Evolutionary conservation across 2,329 filamentous ascomycete species (phyloP).

Genomic region (Cadophora sp.): DNA sequence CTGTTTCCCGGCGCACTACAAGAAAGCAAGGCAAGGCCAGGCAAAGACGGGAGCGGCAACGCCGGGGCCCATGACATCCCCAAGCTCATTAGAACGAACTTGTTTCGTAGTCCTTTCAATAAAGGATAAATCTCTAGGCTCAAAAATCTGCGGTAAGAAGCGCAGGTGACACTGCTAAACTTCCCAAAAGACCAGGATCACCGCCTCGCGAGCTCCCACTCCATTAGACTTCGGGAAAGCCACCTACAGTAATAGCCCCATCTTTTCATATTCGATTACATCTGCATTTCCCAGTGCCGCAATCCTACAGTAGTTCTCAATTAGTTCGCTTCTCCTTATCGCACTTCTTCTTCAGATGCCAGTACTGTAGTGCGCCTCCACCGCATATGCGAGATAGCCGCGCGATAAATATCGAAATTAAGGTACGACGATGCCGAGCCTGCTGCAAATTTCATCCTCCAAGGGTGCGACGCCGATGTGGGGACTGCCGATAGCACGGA

Average conservation of each 20-base stretch:
- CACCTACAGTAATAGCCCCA: no score
- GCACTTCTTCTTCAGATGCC: background rate
- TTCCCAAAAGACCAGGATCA: background rate
- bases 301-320: background rate
- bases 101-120: no score
- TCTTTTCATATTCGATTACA: no score
- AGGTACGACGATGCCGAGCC: background rate
- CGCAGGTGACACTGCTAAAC: background rate
- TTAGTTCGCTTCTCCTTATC: background rate
- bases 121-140: no score
- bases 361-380: background rate
- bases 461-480: background rate
- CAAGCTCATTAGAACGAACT: no score
- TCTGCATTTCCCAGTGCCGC: no score
- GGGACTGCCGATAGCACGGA: no score
- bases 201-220: background rate
- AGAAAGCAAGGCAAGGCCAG: background rate
- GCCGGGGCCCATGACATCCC: background rate
- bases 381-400: constrained; percentile 10
- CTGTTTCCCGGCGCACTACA: background rate
- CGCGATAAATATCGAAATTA: constrained; percentile 6
- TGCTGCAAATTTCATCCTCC: background rate
- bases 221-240: no score
- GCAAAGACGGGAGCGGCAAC: constrained; percentile 1
- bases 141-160: background rate